Conservation (phyloP, 2,329 filamentous ascomycete genomes). For the Neoascochyta sp. region DNA sequence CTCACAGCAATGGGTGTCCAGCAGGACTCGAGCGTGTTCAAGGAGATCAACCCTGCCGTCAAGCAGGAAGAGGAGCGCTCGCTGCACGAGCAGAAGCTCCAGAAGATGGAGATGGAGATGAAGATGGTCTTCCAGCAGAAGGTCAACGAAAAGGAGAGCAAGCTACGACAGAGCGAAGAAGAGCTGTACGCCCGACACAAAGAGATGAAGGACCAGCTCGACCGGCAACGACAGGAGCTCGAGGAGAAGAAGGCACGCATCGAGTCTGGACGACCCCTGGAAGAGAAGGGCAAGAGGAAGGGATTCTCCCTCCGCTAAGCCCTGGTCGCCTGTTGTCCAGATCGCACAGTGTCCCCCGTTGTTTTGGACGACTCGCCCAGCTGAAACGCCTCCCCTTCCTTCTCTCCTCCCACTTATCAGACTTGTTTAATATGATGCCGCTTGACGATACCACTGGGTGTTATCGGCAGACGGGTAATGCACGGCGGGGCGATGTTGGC, state of each 20-base stretch:
- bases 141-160: slow-evolving; percentile 99
- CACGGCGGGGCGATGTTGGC: slow-evolving; percentile 30
- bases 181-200: slow-evolving; percentile 96
- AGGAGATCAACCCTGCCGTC: slow-evolving; percentile 99
- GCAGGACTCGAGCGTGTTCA: slow-evolving; percentile 98
- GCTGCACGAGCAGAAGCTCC: slow-evolving; percentile 98
- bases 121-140: slow-evolving; percentile 99
- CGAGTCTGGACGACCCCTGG: slow-evolving; percentile 91
- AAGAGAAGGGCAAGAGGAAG: slow-evolving; percentile 99
- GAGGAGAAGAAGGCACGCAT: slow-evolving; percentile 97
- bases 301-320: slow-evolving; percentile 93
- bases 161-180: slow-evolving; percentile 98
- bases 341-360: too few species aligned
- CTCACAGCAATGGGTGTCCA: slow-evolving; percentile 97
- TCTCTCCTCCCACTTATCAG: slow-evolving; percentile 38
- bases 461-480: slow-evolving; percentile 38
- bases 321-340: slow-evolving; percentile 4
- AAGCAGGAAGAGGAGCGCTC: slow-evolving; percentile 99
- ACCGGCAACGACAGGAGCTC: slow-evolving; percentile 88
- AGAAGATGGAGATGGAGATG: slow-evolving; percentile 99
- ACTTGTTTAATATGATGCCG: slow-evolving; percentile 42
- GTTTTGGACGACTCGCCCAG: slow-evolving; percentile 23
- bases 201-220: slow-evolving; percentile 99
- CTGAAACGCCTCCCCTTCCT: slow-evolving; percentile 32
- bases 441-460: slow-evolving; percentile 41